A percentile compares a stretch with the other conserved stretches of the same genome.
These are phyloP conservation scores for Botrytis tulipae DNA, from an alignment of 2,329 filamentous ascomycete genomes.

Conservation along the genomic window DNA sequence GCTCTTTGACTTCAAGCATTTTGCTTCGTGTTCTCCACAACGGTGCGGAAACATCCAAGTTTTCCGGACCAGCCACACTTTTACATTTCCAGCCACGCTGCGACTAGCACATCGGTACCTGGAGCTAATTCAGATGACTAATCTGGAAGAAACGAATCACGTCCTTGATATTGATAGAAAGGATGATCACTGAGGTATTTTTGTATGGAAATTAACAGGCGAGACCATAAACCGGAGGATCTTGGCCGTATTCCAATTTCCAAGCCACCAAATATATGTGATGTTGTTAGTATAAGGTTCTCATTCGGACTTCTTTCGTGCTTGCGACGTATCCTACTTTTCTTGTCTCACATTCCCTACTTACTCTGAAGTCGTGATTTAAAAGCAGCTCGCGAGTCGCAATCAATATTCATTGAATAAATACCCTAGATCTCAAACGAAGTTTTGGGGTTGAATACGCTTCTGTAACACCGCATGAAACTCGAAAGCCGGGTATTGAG, in stretches of 20 bases:
- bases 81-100: neutral
- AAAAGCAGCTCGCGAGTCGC: neutral
- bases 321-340: neutral
- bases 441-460: neutral
- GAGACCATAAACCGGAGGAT: neutral
- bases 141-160: slow-evolving; percentile 6
- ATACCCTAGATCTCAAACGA: neutral
- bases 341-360: neutral
- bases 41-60: neutral
- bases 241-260: slow-evolving; percentile 9
- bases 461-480: slow-evolving; percentile 11
- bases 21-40: neutral
- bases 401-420: neutral
- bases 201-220: neutral
- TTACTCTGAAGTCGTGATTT: neutral
- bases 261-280: slow-evolving; percentile 11
- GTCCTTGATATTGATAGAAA: neutral
- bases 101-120: neutral
- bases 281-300: neutral
- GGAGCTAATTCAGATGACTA: neutral
- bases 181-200: slow-evolving; percentile 1
- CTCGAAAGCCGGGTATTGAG: slow-evolving; percentile 11
- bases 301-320: neutral
- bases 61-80: neutral
- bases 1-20: neutral